A percentile compares a stretch with the other conserved stretches of the same genome.
These are phyloP conservation scores for Kazachstania viticola DNA, from an alignment of 805 yeast genomes.

Conservation along the genomic window DNA sequence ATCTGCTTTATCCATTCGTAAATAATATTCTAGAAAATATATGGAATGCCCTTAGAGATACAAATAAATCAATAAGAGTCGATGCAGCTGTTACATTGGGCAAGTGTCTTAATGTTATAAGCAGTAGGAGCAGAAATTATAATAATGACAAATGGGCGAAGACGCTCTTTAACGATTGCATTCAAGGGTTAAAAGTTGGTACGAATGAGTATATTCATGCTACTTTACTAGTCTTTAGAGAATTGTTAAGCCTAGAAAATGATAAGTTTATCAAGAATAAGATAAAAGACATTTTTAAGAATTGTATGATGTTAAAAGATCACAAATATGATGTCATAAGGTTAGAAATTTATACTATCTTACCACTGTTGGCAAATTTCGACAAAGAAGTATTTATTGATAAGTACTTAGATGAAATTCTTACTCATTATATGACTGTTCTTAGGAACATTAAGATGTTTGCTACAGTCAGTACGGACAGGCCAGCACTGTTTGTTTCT, in stretches of 20 bases:
- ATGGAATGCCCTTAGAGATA: conserved; percentile 81
- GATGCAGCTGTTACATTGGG: conserved; percentile 80
- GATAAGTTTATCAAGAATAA: conserved; percentile 62
- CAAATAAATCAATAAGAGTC: conserved; percentile 57
- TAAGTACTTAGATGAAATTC: conserved; percentile 67
- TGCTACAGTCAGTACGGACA: conserved; percentile 34
- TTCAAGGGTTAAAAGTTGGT: conserved; percentile 40
- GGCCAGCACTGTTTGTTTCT: conserved; percentile 62
- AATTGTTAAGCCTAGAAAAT: conserved; percentile 49
- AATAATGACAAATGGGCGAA: conserved; percentile 62
- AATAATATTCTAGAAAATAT: conserved; percentile 69
- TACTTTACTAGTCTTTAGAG: conserved; percentile 69
- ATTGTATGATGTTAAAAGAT: conserved; percentile 62
- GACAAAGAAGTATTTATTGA: conserved; percentile 67
- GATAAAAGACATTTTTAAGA: conserved; percentile 68
- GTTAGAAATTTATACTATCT: conserved; percentile 70
- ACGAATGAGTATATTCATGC: conserved; percentile 76
- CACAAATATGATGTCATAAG: conserved; percentile 67
- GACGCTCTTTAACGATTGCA: conserved; percentile 56
- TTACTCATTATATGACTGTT: conserved; percentile 66
- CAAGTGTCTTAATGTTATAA: conserved; percentile 66
- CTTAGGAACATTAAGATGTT: conserved; percentile 48
- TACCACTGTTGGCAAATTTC: conserved; percentile 75
- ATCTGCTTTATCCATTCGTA: conserved; percentile 65
- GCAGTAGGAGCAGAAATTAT: conserved; percentile 61